Percentiles rank a stretch among this genome's conserved stretches.
Evolutionary conservation across 495 filamentous ascomycete genomes (phyloP).

Genomic region (Annulohypoxylon moriforme): DNA sequence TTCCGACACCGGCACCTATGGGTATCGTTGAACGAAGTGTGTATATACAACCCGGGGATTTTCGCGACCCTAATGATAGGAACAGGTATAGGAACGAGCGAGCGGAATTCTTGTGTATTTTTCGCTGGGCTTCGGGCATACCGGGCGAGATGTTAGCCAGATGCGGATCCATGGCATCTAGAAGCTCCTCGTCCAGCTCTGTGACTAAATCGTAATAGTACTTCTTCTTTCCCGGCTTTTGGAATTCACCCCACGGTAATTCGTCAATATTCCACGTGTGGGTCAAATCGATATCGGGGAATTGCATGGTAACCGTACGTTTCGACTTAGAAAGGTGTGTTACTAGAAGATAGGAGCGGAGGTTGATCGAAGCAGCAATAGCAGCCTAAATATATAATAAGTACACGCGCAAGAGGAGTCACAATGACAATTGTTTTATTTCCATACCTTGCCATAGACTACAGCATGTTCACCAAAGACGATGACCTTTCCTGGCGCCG

Average conservation of each 20-base stretch:
- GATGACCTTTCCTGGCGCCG: conserved; percentile 96
- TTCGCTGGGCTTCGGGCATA: conserved; percentile 71
- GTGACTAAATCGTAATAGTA: conserved; percentile 91
- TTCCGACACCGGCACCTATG: conserved; percentile 90
- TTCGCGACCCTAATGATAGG: conserved; percentile 81
- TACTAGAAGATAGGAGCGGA: conserved; percentile 95
- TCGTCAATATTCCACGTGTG: conserved; percentile 94
- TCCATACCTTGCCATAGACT: conserved; percentile 85
- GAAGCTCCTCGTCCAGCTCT: conserved; percentile 81
- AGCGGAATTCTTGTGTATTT: conserved; percentile 82
- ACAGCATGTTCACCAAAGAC: conserved; percentile 97
- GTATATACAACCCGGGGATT: conserved; percentile 84
- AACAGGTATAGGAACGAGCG: conserved; percentile 92
- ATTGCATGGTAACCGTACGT: conserved; percentile 84
- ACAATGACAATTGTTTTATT: background rate
- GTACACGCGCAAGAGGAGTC: conserved; percentile 8
- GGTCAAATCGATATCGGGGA: conserved; percentile 84
- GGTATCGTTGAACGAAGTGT: conserved; percentile 94
- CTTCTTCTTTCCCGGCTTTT: conserved; percentile 84
- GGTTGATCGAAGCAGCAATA: conserved; percentile 91
- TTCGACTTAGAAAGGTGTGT: conserved; percentile 88
- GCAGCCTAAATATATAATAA: conserved; percentile 68
- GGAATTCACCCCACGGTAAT: conserved; percentile 86
- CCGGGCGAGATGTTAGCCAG: conserved; percentile 73
- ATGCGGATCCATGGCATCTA: conserved; percentile 80